phyloP scores from a whole-genome alignment of 2,329 filamentous ascomycete species.

The Fusarium napiforme region DNA sequence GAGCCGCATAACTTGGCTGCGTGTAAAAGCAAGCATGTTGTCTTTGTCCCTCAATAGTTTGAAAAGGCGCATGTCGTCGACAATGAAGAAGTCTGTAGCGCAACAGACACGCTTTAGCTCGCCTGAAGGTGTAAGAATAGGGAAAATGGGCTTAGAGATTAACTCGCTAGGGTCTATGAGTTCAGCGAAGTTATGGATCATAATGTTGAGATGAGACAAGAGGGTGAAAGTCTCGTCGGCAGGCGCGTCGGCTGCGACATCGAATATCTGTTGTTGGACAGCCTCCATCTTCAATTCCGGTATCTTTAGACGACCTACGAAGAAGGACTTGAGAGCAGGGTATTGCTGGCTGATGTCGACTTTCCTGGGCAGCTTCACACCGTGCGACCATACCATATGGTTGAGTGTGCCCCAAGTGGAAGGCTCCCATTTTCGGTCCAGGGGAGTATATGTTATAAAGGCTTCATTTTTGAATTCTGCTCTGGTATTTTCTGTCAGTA shows the following conservation, averaged over 20 bases:
- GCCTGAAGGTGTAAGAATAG: not conserved
- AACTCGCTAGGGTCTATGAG: not conserved
- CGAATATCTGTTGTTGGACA: rapidly evolving
- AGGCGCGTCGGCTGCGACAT: rapidly evolving
- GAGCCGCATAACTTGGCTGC: not conserved
- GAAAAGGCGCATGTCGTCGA: not conserved
- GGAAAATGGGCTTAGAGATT: not conserved
- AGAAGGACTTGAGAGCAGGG: rapidly evolving
- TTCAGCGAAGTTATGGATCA: not conserved
- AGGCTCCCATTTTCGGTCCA: too few species aligned
- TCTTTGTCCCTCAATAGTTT: rapidly evolving
- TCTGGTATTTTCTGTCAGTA: rapidly evolving
- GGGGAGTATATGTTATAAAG: too few species aligned
- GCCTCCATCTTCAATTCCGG: not conserved
- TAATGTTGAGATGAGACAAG: not conserved
- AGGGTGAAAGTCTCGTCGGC: not conserved
- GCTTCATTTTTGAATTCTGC: not conserved
- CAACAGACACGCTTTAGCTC: not conserved
- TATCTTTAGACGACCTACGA: not conserved
- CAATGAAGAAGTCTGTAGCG: not conserved
- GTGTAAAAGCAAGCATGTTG: not conserved
- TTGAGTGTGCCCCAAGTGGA: too few species aligned
- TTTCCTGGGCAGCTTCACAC: not conserved
- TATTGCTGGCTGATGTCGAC: not conserved
- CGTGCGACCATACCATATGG: not conserved